phyloP scores from a whole-genome alignment of 345 rosid species.

The Acer saccharum region DNA sequence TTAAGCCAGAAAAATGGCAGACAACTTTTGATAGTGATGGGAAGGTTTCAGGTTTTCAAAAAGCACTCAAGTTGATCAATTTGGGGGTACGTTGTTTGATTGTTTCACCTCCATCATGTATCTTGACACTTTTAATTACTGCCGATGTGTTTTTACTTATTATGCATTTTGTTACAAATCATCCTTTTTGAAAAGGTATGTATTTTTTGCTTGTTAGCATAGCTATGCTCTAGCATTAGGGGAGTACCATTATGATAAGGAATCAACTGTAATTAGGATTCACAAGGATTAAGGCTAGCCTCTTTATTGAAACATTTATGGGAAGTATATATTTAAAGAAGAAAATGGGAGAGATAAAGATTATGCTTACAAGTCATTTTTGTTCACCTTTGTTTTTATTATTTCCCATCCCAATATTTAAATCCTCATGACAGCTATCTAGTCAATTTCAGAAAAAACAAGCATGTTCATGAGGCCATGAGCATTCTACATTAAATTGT shows the following conservation, averaged over 20 bases:
- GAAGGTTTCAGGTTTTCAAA: slow-evolving; percentile 73
- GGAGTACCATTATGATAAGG: background rate
- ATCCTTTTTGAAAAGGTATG: background rate
- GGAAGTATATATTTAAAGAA: background rate
- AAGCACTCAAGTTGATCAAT: slow-evolving; percentile 72
- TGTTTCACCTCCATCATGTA: background rate
- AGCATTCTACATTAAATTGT: background rate
- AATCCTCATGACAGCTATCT: background rate
- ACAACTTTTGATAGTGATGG: slow-evolving; percentile 75
- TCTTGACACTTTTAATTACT: slow-evolving; percentile 2
- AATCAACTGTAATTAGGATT: background rate
- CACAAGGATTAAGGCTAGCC: background rate
- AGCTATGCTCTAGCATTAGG: background rate
- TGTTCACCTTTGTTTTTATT: background rate
- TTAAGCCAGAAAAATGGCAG: slow-evolving; percentile 90
- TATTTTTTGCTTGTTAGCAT: background rate
- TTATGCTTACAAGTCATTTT: background rate
- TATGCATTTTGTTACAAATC: background rate
- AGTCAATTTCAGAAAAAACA: background rate
- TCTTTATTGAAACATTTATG: background rate
- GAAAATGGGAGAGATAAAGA: background rate
- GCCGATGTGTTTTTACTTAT: background rate
- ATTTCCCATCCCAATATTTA: background rate
- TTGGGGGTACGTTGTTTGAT: slow-evolving; percentile 67
- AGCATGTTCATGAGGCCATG: background rate